Evolutionary conservation across 192 early-diverging fungal genomes (phyloP), one percentile per base, ranked within the genome.

Genomic region (Bifiguratus adelaidae): DNA sequence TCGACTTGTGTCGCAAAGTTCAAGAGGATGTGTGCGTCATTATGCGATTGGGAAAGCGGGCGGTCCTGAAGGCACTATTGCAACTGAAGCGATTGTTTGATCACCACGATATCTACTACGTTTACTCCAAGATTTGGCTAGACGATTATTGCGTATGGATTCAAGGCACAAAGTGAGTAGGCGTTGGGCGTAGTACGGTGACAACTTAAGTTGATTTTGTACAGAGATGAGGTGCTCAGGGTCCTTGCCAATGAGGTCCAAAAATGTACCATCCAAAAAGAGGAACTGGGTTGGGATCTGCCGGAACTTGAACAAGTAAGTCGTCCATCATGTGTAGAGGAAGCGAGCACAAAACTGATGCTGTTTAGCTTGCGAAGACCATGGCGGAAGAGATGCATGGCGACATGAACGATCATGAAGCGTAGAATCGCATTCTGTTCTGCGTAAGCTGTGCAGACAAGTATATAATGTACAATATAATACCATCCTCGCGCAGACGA

Each of bases 141-240:
- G 91, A 91, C 56, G 93, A 99, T 59, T 99, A 99, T 61, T 97
- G 92, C 62, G 72, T 89, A 16, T 99, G 95, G 95, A 70, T 93
- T 32, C 92, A 93, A 49, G 72, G 66, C 33, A 71, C 86, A 18
- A 78, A 60, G 82, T 83, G 70, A 64, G 34, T 19, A 13, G 5
- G 13, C 30, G 2, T 11, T 53, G 0, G 0, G 11, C 16, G 21
- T 34, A 20, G 26, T 30, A 36, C 2, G 3, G 19, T 7, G 1
- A 19, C 36, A 47, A 2, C 20, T 23, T 36, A n/a, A 28, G 24
- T 8, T 4, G 13, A 28, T n/a, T 32, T 18, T 50, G 22, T 27
- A n/a, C 48, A 83, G 78, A 45, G 91, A 94, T 21, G 75, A 76
- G 40, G 67, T 67, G 15, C 47, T 96, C 3, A 68, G 68, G 50